These are phyloP conservation scores for Penicillium sp. DNA, from an alignment of 2,329 filamentous ascomycete genomes.

Conservation along the genomic window DNA sequence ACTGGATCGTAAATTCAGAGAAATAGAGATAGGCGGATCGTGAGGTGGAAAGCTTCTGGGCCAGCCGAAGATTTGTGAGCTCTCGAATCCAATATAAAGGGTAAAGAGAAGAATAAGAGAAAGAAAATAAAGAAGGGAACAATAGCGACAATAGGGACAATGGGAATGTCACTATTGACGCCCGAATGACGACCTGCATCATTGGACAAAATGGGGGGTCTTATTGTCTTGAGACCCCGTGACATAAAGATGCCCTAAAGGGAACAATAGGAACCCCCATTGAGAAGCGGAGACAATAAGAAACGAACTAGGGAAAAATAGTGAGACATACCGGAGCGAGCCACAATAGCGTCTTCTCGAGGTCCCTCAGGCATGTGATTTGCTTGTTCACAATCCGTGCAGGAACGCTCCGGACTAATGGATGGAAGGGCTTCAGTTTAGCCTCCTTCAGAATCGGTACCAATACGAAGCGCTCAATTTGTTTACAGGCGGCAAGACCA, in stretches of 20 bases:
- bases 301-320: not conserved
- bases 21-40: constrained; percentile 78
- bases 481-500: constrained; percentile 63
- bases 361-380: constrained; percentile 83
- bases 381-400: constrained; percentile 75
- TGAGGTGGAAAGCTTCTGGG: constrained; percentile 66
- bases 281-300: not conserved
- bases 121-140: not conserved
- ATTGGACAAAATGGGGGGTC: not conserved
- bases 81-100: not conserved
- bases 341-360: constrained; percentile 89
- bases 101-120: not conserved
- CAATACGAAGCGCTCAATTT: constrained; percentile 75
- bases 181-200: not conserved
- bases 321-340: constrained; percentile 79
- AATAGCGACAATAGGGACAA: not conserved
- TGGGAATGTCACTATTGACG: not conserved
- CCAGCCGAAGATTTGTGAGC: not conserved
- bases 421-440: constrained; percentile 71
- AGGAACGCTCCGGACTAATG: constrained; percentile 72
- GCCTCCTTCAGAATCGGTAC: constrained; percentile 69
- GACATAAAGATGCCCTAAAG: not conserved
- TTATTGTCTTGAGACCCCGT: not conserved
- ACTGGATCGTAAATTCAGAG: constrained; percentile 83
- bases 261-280: not conserved